Evolutionary conservation across 352 stramenopile species (phyloP), one percentile per base, ranked within the genome.

Genomic region (Phytophthora meadii): DNA sequence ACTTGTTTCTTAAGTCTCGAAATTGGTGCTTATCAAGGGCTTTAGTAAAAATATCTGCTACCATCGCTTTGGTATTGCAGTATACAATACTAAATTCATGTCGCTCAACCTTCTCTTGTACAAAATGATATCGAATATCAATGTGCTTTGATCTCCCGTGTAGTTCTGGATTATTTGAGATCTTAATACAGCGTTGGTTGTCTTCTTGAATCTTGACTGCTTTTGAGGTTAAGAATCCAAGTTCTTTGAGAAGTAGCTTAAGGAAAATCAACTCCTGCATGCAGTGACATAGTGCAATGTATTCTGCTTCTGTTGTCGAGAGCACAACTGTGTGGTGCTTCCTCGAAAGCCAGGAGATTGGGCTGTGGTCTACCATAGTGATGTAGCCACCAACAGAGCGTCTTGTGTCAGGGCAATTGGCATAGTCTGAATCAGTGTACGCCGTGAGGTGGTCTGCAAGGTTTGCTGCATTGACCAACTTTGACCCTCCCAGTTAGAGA

Each of bases 231-330:
- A 17, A 0, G 14, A 17, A 10, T 1, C n/a, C n/a, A 17, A 48
- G 19, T 5, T 17, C 42, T n/a, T n/a, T 11, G 1, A 48, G 42
- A 0, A 30, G 42, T 17, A 48, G 42, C 3, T 48, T 48, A 0
- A 48, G 19, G 1, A 19, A 48, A 12, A 42, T 42, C 0, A 42
- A 6, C 15, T 51, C 44, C 42, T 72, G 65, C 34, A 71, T 65
- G 46, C 56, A 61, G 17, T 73, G 58, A 15, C 65, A 68, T 5
- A 61, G 28, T 12, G 65, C 58, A 7, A 73, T 57, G 32, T 65
- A 68, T 24, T 68, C 53, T 11, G 60, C 47, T 34, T 72, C 46
- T 36, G 65, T 65, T 49, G 65, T 74, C 4, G 55, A 70, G 22
- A 76, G 22, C 28, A 76, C 48, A 2, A 76, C 61, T 5, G 53